phyloP scores from a whole-genome alignment of 306 rosid genomes.

The Styphnolobium japonicum region DNA sequence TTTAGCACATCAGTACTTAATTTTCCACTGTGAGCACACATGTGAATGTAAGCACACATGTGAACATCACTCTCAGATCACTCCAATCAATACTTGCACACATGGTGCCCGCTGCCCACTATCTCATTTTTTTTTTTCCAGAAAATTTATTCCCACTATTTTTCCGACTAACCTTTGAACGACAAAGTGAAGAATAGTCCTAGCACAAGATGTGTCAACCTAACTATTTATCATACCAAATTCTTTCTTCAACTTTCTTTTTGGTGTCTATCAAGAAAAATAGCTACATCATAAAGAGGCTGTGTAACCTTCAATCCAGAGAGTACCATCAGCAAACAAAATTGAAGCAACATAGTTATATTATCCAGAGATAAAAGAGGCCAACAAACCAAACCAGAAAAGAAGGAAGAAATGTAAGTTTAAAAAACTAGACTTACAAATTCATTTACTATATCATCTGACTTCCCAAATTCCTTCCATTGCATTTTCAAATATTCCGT shows the following conservation, averaged over 20 bases:
- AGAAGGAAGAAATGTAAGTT: no score
- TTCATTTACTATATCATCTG: slow-evolving; percentile 39
- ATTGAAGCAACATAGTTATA: slow-evolving; percentile 25
- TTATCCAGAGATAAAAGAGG: background rate
- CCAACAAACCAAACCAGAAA: background rate
- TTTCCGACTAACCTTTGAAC: background rate
- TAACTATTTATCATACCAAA: slow-evolving; percentile 65
- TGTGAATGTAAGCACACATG: no score
- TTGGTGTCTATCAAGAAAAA: slow-evolving; percentile 75
- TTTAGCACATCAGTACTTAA: slow-evolving; percentile 5
- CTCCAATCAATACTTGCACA: background rate
- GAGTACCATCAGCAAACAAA: slow-evolving; percentile 24
- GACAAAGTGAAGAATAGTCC: background rate
- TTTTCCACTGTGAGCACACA: slow-evolving; percentile 7
- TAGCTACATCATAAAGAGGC: slow-evolving; percentile 72
- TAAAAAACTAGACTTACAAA: slow-evolving; percentile 52
- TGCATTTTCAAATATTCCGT: slow-evolving; percentile 69
- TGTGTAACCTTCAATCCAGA: slow-evolving; percentile 59
- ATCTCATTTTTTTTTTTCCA: background rate
- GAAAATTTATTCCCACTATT: background rate
- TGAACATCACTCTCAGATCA: background rate
- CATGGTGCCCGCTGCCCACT: background rate
- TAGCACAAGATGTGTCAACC: background rate
- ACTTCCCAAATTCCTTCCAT: slow-evolving; percentile 54
- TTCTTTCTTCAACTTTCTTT: slow-evolving; percentile 79